Percentiles rank a stretch among this genome's conserved stretches.
Conservation (phyloP, 2,329 filamentous ascomycete species). For the Albophoma yamanashiensis region DNA sequence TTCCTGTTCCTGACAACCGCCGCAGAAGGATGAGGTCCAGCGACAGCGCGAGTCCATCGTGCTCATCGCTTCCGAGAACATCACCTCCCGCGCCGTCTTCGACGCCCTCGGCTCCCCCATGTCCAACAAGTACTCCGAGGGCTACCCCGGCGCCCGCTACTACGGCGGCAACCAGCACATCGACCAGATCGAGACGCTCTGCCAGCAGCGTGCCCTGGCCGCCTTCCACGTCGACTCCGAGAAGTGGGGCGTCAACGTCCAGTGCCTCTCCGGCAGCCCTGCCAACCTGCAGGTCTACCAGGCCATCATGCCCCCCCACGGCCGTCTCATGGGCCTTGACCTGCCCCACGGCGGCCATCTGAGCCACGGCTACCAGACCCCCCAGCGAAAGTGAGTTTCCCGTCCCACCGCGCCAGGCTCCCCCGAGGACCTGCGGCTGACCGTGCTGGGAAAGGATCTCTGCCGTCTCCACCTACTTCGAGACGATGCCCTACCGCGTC, state of each 20-base stretch:
- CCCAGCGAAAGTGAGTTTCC: conserved; percentile 66
- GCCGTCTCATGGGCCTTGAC: conserved; percentile 93
- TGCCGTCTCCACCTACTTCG: conserved; percentile 96
- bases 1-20: conserved; percentile 17
- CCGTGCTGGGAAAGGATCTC: conserved; percentile 56
- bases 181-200: conserved; percentile 88
- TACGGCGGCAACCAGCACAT: conserved; percentile 99
- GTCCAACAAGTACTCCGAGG: conserved; percentile 99
- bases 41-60: conserved; percentile 98
- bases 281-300: conserved; percentile 98
- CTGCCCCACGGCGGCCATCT: conserved; percentile 90
- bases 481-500: conserved; percentile 94
- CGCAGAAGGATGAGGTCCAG: conserved; percentile 81
- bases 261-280: conserved; percentile 84
- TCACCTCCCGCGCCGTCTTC: conserved; percentile 96
- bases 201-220: conserved; percentile 86
- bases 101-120: conserved; percentile 91
- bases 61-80: conserved; percentile 97
- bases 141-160: conserved; percentile 95
- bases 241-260: conserved; percentile 98
- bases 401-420: neutral
- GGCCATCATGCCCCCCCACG: conserved; percentile 90
- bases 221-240: conserved; percentile 77
- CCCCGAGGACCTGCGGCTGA: neutral
- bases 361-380: conserved; percentile 95